Conservation (phyloP, 2,329 filamentous ascomycete species). For the Botrytis squamosa region DNA sequence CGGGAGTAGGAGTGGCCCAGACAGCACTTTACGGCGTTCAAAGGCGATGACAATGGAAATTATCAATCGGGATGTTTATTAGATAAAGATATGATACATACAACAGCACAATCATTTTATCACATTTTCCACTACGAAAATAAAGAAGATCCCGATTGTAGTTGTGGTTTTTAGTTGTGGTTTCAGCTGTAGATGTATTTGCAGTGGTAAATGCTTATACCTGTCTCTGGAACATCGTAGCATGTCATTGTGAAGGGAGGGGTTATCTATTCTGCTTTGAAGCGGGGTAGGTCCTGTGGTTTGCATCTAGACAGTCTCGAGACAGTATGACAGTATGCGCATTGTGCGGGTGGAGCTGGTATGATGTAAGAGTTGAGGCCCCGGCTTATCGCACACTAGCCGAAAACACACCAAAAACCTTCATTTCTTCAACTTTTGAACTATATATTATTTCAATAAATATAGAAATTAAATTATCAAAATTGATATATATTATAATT, state of each 20-base stretch:
- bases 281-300: background rate
- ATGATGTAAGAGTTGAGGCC: too few relatives aligned
- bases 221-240: background rate
- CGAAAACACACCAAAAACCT: too few relatives aligned
- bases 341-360: conserved; percentile 1
- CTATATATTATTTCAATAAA: too few relatives aligned
- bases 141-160: background rate
- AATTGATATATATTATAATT: too few relatives aligned
- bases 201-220: background rate
- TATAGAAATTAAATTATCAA: too few relatives aligned
- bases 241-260: background rate
- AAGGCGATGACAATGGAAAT: background rate
- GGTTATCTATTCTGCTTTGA: background rate
- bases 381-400: too few relatives aligned
- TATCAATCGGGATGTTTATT: background rate
- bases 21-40: background rate
- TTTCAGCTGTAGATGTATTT: too few relatives aligned
- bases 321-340: background rate
- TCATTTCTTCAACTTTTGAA: too few relatives aligned
- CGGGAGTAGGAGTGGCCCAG: background rate
- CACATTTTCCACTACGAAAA: background rate
- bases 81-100: background rate
- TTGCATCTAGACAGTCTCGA: background rate
- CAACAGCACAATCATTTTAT: background rate
- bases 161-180: background rate